Base-by-base conservation (phyloP, 1,139 yeast species). In the Meyerozyma guilliermondii region DNA sequence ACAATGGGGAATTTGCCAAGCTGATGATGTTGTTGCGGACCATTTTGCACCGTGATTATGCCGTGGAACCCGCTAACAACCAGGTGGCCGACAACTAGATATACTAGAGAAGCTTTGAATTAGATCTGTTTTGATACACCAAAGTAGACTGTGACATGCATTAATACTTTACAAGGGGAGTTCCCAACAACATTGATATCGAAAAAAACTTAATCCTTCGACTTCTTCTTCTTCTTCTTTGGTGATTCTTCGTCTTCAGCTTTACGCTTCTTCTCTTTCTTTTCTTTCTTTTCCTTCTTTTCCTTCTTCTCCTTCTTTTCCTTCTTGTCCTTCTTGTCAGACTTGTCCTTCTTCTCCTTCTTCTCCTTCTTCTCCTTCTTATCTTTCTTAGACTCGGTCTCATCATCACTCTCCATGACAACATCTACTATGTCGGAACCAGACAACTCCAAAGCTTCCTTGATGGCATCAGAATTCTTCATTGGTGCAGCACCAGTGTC, bases 401-500 rank as follows among this genome's bases (percentile, higher is more conserved):
- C 44, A 59, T 72, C 63, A 46, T 67, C 64, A 44, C 66, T 62
- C 54, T 66, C 63, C 43, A 60, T 68, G 30, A 48, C 52, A 34
- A 52, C 58, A 22, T 53, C 59, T 31, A 53, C 58, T 43, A 55
- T 52, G 46, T 58, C 59, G 38, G 58, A 49, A 46, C 81, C 83
- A 48, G 69, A 69, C 60, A 86, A 76, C 47, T 85, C 83, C 70
- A 89, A 78, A 49, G 97, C 97, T 67, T 85, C 87, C 63, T 84
- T 80, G 71, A 92, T 87, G 52, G 98, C 98, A 55, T 88, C 95
- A 37, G 92, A 71, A 66, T 92, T 92, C 78, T 92, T 92, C 82
- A 91, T 87, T 60, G 98, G 96, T 44, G 98, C 83, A 58, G 87
- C 85, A 62, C 98, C 98, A 46, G 96, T 85, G 63, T 88, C 96